A percentile compares a stretch with the other conserved stretches of the same genome.
These are phyloP conservation scores for rapeseed (Brassica napus) DNA, from an alignment of 345 rosid genomes.

Conservation along the genomic window DNA sequence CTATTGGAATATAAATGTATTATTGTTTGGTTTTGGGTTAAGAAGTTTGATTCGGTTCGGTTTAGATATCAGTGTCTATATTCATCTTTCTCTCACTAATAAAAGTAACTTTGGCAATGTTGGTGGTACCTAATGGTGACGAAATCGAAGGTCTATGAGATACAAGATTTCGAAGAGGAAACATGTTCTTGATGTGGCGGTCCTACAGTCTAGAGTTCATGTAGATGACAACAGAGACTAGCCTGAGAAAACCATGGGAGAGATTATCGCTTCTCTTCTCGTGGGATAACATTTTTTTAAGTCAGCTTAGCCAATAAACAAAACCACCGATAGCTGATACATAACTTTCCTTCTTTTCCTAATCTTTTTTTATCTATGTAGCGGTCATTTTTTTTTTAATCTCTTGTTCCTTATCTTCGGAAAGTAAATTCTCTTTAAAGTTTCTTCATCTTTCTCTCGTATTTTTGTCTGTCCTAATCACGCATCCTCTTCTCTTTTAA, in stretches of 20 bases:
- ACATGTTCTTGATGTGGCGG: constrained; percentile 81
- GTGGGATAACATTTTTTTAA: constrained; percentile 47
- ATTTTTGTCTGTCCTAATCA: not conserved
- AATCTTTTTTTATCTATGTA: not conserved
- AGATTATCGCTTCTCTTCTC: constrained; percentile 77
- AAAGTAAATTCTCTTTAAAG: not conserved
- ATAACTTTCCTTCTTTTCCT: not conserved
- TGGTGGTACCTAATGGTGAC: constrained; percentile 64
- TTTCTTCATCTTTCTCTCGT: not conserved
- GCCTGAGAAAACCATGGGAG: constrained; percentile 83
- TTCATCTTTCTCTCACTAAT: not conserved
- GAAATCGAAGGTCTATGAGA: constrained; percentile 88
- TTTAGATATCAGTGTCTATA: not conserved
- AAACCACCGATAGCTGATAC: not conserved
- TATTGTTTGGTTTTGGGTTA: not conserved
- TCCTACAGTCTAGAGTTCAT: constrained; percentile 70
- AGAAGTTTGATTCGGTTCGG: not conserved
- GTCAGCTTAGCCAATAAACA: constrained; percentile 23
- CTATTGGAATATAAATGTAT: not conserved
- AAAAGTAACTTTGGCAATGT: not conserved
- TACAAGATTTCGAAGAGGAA: constrained; percentile 90
- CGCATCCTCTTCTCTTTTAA: not conserved
- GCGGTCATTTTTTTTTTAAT: not conserved
- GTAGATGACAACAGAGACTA: constrained; percentile 56
- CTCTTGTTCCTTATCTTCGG: not conserved